Base-by-base conservation (phyloP, 2,329 filamentous ascomycete species). In the Emergomyces orientalis region DNA sequence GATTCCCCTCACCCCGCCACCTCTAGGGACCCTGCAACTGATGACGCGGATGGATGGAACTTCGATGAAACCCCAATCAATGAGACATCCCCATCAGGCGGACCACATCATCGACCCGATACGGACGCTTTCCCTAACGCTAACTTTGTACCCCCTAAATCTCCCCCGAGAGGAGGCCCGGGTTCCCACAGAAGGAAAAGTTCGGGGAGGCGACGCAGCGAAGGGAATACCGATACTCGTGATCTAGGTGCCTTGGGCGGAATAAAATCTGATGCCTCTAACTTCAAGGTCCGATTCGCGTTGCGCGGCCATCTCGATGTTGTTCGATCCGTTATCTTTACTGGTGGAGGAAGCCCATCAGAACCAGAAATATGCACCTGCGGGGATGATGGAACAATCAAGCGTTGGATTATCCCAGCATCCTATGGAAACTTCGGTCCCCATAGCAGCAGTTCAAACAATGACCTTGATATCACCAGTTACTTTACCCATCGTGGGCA, bases 281-380 rank as follows among this genome's bases (percentile, higher is more conserved):
- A 84, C 68, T 97, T 99, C 79, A 97, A 95, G 75, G 88, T 97
- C 63, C 86, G 91, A 59, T 97, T 96, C 72, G 93, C 91, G 4
- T 82, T 99, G 4, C 84, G 93, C 60, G 94, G 94, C 1, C 94
- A 99, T 74, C 82, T 99, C 1, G 91, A 97, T 73, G 92, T 95
- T 2, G 91, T 99, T 5, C 88, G 94, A 49, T 91, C 91, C 0
- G 90, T 97, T 63, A 96, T 97, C 66, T 99, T 99, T 77, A 97
- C 92, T 0, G 94, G 94, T 30, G 94, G 94, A 51, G 94, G 94
- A 65, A 97, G 91, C 71, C 92, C 92, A 3, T 91, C 90, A 3
- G 94, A 99, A 73, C 94, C 94, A 1, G 94, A 99, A 75, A 93
- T 99, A 61, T 97, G 93, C 76, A 99, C 93, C 2, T 91, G 90